Evolutionary conservation across 1,284 basidiomycete species (phyloP), one percentile per base, ranked within the genome.

Genomic region (Ceratorhiza oryzae-sativae): DNA sequence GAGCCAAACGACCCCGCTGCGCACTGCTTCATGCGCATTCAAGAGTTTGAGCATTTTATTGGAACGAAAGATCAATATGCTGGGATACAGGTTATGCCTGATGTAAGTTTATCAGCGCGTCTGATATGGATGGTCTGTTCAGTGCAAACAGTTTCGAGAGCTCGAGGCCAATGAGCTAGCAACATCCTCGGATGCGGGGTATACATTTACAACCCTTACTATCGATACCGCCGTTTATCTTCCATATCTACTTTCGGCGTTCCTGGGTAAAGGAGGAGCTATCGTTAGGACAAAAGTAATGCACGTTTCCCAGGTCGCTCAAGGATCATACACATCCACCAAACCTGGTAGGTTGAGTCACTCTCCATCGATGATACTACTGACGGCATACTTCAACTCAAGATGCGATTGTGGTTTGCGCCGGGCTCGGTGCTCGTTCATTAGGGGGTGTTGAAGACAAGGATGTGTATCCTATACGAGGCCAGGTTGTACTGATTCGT

Each of bases 151-250:
- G 90, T 88, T 87, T 77, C 82, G 81, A 74, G 74, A 77, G 18
- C 78, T 90, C 3, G 77, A 82, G 0, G 74, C 82, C 36, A 77
- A 83, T n/a, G 80, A 85, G 41, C 81, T 88, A 18, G 75, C 83
- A 27, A 79, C 80, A 0, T 81, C 81, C 9, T 83, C 84, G 23
- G 78, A 80, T 8, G 79, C 80, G 6, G 90, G 88, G 1, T 82
- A 84, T 0, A 79, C 84, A 0, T 91, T 92, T 80, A 85, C 82
- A 3, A 90, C 89, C 0, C 75, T 93, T 45, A 88, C 87, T 6
- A 88, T 93, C 75, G 88, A 94, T 76, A 84, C 86, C 0, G 86
- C 88, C 0, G 79, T 83, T 8, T 93, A 93, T 55, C 82, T 93
- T 70, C 82, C 85, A 25, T 93, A 90, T 78, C 85, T 94, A 9